These are phyloP conservation scores for Termitomyces sp. DNA, from an alignment of 768 basidiomycete genomes.

Conservation along the genomic window DNA sequence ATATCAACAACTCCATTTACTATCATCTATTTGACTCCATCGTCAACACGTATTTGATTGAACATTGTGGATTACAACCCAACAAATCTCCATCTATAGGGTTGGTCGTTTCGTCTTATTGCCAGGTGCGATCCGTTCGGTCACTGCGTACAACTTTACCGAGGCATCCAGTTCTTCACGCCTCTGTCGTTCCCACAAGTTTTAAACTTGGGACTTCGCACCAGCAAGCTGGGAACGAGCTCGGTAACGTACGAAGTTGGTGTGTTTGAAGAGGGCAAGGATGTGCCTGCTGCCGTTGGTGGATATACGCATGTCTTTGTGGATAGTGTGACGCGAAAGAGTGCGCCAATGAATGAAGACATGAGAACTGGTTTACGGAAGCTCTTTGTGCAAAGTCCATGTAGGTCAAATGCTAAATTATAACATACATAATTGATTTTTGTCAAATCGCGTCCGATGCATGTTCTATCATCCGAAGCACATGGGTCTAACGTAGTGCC, in stretches of 20 bases:
- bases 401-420: constrained; percentile 7
- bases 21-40: constrained; percentile 81
- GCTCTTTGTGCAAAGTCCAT: constrained; percentile 23
- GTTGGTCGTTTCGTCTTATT: constrained; percentile 73
- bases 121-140: constrained; percentile 37
- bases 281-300: constrained; percentile 38
- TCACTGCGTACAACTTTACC: neutral
- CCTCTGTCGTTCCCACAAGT: constrained; percentile 71
- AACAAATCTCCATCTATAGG: constrained; percentile 52
- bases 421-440: neutral
- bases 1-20: constrained; percentile 78
- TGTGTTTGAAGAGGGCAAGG: constrained; percentile 51
- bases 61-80: constrained; percentile 53
- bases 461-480: neutral
- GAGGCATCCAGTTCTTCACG: constrained; percentile 49
- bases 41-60: constrained; percentile 74
- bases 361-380: constrained; percentile 42
- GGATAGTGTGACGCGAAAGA: constrained; percentile 50
- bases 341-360: constrained; percentile 35
- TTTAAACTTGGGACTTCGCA: constrained; percentile 64
- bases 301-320: constrained; percentile 87
- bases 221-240: constrained; percentile 61
- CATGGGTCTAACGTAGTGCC: neutral
- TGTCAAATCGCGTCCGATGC: neutral
- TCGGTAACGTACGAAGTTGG: constrained; percentile 80